Evolutionary conservation across 202 grass and related monocot genomes (phyloP), one percentile per base, ranked within the genome.

Genomic region (Panicum hallii): DNA sequence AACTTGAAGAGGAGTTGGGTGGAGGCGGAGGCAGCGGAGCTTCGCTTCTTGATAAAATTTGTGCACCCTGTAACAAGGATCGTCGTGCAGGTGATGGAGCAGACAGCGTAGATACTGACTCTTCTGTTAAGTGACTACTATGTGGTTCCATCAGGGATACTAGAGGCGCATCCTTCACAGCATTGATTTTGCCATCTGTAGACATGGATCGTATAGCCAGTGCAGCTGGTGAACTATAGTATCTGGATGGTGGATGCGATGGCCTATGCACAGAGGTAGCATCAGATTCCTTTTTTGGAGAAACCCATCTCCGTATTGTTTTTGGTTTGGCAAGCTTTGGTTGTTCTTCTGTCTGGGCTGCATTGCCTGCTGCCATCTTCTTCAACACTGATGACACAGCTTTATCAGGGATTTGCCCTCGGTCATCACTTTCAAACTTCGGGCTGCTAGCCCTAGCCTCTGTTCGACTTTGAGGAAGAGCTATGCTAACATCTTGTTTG

Each of bases 171-270:
- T 66, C 78, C 67, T 78, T 64, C 40, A 75, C 65, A 77, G 47
- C 56, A 90, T 32, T 82, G 75, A 28, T 56, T 83, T 68, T 82
- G 63, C 75, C 85, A 74, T 72, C 85, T 88, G 82, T 84, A 74
- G 74, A 64, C 75, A 81, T 50, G 46, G 85, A 80, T 73, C 45
- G 85, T 82, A 98, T 98, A 72, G 87, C 89, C 82, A 98, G 89
- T 63, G 95, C 95, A 82, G 95, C 79, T 65, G 93, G 96, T 64
- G 93, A 91, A 80, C 93, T 96, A 17, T 84, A 49, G 76, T 99
- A 94, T 82, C 96, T 90, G 57, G 93, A 94, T 86, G 96, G 93
- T 79, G 93, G 96, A 74, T 96, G 93, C 63, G 76, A 88, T 79
- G 93, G 93, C 67, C 82, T 86, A 86, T 89, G 66, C 70, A 90